These are phyloP conservation scores for Mortierella alpina DNA, from an alignment of 192 early-diverging fungal genomes.

Conservation along the genomic window DNA sequence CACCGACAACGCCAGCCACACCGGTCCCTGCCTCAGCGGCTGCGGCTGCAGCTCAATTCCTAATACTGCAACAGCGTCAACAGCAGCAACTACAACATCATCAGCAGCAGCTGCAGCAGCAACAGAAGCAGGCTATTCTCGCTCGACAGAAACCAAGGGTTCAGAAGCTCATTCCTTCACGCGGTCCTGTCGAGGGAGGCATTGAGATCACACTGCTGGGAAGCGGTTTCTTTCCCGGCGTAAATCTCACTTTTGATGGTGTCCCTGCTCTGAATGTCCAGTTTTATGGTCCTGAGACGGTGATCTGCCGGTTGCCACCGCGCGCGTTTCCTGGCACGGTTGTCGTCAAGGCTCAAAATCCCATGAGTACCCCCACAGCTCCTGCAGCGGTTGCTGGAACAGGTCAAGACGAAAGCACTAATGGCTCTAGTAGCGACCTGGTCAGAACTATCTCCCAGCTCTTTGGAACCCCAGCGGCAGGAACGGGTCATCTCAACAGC, in stretches of 20 bases:
- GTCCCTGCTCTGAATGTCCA: constrained; percentile 68
- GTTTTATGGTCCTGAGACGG: constrained; percentile 72
- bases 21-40: constrained; percentile 2
- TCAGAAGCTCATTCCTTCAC: constrained; percentile 75
- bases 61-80: constrained; percentile 39
- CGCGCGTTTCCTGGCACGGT: constrained; percentile 71
- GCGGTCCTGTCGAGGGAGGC: constrained; percentile 83
- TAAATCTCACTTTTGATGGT: constrained; percentile 78
- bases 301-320: constrained; percentile 80
- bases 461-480: constrained; percentile 30
- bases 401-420: constrained; percentile 20
- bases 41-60: constrained; percentile 25
- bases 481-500: background rate
- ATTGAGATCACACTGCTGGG: constrained; percentile 78
- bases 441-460: constrained; percentile 48
- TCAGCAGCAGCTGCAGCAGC: constrained; percentile 49
- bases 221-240: constrained; percentile 72
- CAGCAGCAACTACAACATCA: constrained; percentile 48
- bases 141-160: constrained; percentile 62
- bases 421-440: constrained; percentile 18
- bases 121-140: constrained; percentile 51
- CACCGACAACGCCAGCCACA: background rate
- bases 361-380: constrained; percentile 8
- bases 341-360: constrained; percentile 36
- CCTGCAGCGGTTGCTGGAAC: background rate